Percentiles rank a stretch among this genome's conserved stretches.
Conservation (phyloP, 805 yeast species). For the Ogataea corticis region DNA sequence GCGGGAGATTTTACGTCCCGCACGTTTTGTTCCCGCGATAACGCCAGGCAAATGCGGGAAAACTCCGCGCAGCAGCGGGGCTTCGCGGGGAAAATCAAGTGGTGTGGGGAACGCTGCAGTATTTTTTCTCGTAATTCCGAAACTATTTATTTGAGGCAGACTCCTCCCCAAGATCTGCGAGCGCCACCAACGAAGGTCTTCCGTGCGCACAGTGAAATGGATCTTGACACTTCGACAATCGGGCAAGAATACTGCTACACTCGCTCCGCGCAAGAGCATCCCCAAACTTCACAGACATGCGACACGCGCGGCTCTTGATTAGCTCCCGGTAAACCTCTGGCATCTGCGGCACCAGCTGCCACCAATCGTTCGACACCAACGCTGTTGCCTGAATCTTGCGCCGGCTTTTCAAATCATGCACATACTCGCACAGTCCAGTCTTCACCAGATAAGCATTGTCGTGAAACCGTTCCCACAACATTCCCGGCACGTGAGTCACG, state of each 20-base stretch:
- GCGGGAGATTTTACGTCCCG: not conserved
- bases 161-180: constrained; percentile 23
- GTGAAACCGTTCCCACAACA: constrained; percentile 6
- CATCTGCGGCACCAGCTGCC: constrained; percentile 39
- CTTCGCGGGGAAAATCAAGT: constrained; percentile 1
- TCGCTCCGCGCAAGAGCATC: constrained; percentile 43
- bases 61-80: no score
- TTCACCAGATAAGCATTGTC: constrained; percentile 34
- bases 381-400: constrained; percentile 23
- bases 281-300: constrained; percentile 74
- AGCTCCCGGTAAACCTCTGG: constrained; percentile 54
- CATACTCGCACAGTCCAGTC: constrained; percentile 43
- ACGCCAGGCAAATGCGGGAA: not conserved
- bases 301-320: constrained; percentile 64
- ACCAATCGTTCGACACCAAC: no score
- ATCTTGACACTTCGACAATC: constrained; percentile 47
- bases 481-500: not conserved
- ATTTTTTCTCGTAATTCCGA: not conserved
- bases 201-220: constrained; percentile 91
- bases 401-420: constrained; percentile 41
- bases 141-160: not conserved
- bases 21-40: not conserved
- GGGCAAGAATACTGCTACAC: constrained; percentile 44
- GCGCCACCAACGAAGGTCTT: constrained; percentile 68
- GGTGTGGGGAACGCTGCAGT: not conserved